phyloP scores from a whole-genome alignment of 805 yeast species.

The Suhomyces canberraensis region DNA sequence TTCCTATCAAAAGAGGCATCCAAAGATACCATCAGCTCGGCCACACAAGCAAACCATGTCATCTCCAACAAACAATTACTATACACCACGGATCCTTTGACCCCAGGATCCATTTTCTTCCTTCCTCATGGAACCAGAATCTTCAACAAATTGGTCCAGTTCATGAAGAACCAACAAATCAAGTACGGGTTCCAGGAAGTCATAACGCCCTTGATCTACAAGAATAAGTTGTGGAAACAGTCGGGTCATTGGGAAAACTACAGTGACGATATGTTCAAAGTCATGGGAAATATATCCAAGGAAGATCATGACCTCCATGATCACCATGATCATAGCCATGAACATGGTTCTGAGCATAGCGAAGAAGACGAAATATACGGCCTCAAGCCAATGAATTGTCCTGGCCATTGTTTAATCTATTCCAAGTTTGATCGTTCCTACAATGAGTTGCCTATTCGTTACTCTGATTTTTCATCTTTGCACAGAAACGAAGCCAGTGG shows the following conservation, averaged over 20 bases:
- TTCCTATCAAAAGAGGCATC: neutral
- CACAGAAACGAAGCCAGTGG: constrained; percentile 96
- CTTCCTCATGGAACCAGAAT: constrained; percentile 89
- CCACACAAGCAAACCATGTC: constrained; percentile 37
- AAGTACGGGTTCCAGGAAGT: constrained; percentile 88
- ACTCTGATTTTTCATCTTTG: constrained; percentile 84
- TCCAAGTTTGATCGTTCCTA: constrained; percentile 73
- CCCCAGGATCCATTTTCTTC: constrained; percentile 92
- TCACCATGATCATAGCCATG: constrained; percentile 11
- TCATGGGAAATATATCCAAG: constrained; percentile 52
- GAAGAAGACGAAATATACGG: constrained; percentile 47
- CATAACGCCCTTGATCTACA: constrained; percentile 85
- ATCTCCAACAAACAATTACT: constrained; percentile 68
- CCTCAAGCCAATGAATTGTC: constrained; percentile 92
- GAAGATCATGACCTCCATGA: constrained; percentile 20
- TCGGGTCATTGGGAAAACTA: constrained; percentile 97
- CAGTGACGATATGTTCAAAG: constrained; percentile 90
- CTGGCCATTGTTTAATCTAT: constrained; percentile 89
- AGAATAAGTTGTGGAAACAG: constrained; percentile 77
- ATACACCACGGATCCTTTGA: constrained; percentile 71
- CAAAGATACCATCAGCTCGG: constrained; percentile 13
- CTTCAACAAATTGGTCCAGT: constrained; percentile 71
- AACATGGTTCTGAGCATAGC: constrained; percentile 20
- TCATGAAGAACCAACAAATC: constrained; percentile 82
- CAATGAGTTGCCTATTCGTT: constrained; percentile 81